These are phyloP conservation scores for Pythium brachiatum DNA, from an alignment of 352 stramenopile species.

Conservation along the genomic window DNA sequence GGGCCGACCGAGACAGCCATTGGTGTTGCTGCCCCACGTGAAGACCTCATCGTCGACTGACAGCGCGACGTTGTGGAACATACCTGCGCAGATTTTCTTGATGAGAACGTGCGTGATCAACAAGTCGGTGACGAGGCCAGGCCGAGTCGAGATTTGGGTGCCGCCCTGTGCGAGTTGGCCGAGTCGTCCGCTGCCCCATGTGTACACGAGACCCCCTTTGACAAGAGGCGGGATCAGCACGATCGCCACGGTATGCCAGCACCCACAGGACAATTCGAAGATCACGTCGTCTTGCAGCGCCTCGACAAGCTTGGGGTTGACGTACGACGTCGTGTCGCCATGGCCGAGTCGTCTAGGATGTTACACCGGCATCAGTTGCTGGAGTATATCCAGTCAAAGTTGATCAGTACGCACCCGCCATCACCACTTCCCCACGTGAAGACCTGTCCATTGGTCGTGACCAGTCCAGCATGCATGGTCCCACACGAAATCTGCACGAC, in stretches of 20 bases:
- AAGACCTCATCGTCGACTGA: slow-evolving; percentile 92
- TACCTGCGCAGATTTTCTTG: slow-evolving; percentile 82
- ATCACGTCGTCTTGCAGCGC: slow-evolving; percentile 69
- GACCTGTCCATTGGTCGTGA: slow-evolving; percentile 67
- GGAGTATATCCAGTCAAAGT: slow-evolving; percentile 18
- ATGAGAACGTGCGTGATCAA: slow-evolving; percentile 78
- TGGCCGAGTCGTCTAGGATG: slow-evolving; percentile 74
- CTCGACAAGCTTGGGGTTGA: slow-evolving; percentile 75
- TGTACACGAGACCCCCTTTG: slow-evolving; percentile 88
- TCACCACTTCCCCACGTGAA: slow-evolving; percentile 86
- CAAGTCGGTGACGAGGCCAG: slow-evolving; percentile 81
- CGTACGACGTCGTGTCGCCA: slow-evolving; percentile 64
- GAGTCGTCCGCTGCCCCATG: slow-evolving; percentile 91
- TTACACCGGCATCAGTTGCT: too few species aligned
- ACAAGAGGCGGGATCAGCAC: slow-evolving; percentile 85
- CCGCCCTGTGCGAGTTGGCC: slow-evolving; percentile 77
- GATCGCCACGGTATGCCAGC: slow-evolving; percentile 88
- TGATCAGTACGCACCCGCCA: slow-evolving; percentile 53
- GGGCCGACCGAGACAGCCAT: slow-evolving; percentile 83
- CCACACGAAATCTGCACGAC: slow-evolving; percentile 78
- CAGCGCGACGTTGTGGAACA: slow-evolving; percentile 91
- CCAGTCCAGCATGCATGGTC: slow-evolving; percentile 68
- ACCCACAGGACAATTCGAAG: slow-evolving; percentile 74
- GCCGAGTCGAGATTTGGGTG: slow-evolving; percentile 62
- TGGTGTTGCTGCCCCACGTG: slow-evolving; percentile 92